A percentile compares a stretch with the other conserved stretches of the same genome.
Conservation (phyloP, 2,329 filamentous ascomycete species). For the Aureobasidium sp. region DNA sequence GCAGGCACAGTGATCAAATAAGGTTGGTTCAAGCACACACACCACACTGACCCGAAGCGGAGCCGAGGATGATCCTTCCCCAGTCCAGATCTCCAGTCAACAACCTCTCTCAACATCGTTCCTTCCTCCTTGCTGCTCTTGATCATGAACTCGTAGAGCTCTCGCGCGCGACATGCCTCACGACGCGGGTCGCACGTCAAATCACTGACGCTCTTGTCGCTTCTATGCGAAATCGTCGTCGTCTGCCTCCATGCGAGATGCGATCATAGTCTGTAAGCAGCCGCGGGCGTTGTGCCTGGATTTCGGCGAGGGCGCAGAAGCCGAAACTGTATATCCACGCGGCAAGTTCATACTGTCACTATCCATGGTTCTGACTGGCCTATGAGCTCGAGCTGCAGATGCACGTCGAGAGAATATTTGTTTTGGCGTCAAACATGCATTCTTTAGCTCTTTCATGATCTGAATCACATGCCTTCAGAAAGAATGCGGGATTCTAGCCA, state of each 20-base stretch:
- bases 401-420: not conserved
- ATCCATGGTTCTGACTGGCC: not conserved
- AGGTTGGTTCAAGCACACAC: not conserved
- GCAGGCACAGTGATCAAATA: not conserved
- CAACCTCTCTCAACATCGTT: not conserved
- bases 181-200: not conserved
- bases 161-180: no score
- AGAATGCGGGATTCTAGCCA: not conserved
- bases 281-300: not conserved
- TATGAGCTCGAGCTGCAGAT: not conserved
- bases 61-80: not conserved
- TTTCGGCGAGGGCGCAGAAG: not conserved
- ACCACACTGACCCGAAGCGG: not conserved
- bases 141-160: no score
- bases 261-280: not conserved
- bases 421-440: not conserved
- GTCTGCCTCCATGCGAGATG: not conserved
- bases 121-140: not conserved
- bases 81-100: not conserved
- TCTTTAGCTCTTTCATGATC: not conserved
- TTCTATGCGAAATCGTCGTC: not conserved
- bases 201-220: not conserved
- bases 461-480: not conserved
- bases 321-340: conserved; percentile 3
- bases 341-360: not conserved